These are phyloP conservation scores for Sarcomyxa edulis DNA, from an alignment of 768 basidiomycete species.

Conservation along the genomic window DNA sequence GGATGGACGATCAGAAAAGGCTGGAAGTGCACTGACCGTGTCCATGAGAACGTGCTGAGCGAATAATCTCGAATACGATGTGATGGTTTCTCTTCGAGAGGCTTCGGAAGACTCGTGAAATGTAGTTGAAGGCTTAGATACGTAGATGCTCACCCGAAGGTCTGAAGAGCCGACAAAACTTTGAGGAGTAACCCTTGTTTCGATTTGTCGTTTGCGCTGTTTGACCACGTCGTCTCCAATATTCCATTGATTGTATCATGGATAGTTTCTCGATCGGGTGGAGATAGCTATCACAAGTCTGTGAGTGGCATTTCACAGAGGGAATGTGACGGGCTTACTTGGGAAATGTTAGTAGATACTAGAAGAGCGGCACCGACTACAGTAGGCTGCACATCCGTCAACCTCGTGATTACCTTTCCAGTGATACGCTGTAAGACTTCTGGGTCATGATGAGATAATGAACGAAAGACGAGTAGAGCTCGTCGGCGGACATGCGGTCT, in stretches of 20 bases:
- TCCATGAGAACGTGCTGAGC: neutral
- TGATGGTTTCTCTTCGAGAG: too few species aligned
- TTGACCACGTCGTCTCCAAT: constrained; percentile 12
- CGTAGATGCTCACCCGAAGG: constrained; percentile 23
- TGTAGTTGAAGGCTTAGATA: neutral
- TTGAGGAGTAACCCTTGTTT: constrained; percentile 14
- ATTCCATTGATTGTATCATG: constrained; percentile 11
- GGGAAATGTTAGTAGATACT: constrained; percentile 19
- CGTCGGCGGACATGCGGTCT: constrained; percentile 60
- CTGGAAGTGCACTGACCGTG: constrained; percentile 12
- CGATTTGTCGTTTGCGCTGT: constrained; percentile 5
- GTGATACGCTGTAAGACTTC: constrained; percentile 40
- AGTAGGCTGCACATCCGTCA: constrained; percentile 36
- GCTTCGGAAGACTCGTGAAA: too few species aligned
- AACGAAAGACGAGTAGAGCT: constrained; percentile 52
- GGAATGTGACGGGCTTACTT: constrained; percentile 13
- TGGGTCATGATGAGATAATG: constrained; percentile 41
- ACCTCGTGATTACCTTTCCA: constrained; percentile 29
- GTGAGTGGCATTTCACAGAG: neutral
- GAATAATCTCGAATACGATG: too few species aligned
- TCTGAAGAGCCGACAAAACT: constrained; percentile 19
- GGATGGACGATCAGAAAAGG: constrained; percentile 8
- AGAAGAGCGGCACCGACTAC: constrained; percentile 44
- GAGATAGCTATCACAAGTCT: constrained; percentile 1
- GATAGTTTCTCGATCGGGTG: constrained; percentile 7